These are phyloP conservation scores for Eutrema heterophyllum DNA, from an alignment of 345 rosid genomes.

Conservation along the genomic window DNA sequence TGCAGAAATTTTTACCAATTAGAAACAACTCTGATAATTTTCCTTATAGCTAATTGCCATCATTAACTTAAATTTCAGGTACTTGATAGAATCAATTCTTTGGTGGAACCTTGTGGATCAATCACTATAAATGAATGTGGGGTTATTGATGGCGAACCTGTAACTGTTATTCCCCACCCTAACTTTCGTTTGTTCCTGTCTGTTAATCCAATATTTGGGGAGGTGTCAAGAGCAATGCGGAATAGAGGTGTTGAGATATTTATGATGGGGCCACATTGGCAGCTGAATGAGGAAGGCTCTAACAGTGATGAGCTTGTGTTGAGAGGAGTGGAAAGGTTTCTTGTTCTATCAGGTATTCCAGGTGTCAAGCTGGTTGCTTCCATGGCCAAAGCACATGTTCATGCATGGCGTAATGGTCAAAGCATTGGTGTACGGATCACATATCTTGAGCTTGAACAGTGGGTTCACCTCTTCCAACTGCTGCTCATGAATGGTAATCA, in stretches of 20 bases:
- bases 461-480: conserved; percentile 80
- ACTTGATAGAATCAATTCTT: conserved; percentile 95
- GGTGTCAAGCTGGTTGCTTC: conserved; percentile 51
- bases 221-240: conserved; percentile 95
- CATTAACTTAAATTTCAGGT: conserved; percentile 43
- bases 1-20: not conserved
- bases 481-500: conserved; percentile 68
- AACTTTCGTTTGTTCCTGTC: conserved; percentile 88
- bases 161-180: conserved; percentile 72
- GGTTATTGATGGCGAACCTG: conserved; percentile 74
- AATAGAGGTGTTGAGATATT: conserved; percentile 95
- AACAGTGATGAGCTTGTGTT: conserved; percentile 45
- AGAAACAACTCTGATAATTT: not conserved
- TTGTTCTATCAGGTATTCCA: conserved; percentile 75
- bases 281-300: conserved; percentile 41
- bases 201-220: conserved; percentile 82
- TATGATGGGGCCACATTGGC: conserved; percentile 93
- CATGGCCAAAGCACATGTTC: conserved; percentile 84
- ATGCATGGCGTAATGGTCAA: conserved; percentile 58
- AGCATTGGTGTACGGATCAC: conserved; percentile 46
- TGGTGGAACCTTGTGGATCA: conserved; percentile 85
- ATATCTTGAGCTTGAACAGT: conserved; percentile 82
- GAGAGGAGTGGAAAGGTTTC: conserved; percentile 62
- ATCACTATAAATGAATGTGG: conserved; percentile 93
- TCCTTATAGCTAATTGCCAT: conserved; percentile 3